Conservation (phyloP, 208 protist species). For the Leishmania turanica region DNA sequence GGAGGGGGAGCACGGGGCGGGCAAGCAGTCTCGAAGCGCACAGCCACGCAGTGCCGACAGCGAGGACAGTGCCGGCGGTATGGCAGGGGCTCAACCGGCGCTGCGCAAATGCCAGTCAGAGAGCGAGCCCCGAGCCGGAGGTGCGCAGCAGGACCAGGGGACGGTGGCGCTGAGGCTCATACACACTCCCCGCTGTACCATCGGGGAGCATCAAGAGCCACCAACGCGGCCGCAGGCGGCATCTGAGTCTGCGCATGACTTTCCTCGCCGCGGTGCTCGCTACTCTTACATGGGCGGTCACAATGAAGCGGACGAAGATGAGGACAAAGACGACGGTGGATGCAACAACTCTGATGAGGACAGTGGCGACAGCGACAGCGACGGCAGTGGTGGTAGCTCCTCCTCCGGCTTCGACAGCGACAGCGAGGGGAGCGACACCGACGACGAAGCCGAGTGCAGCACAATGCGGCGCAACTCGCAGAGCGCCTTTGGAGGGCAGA, state of each 20-base stretch:
- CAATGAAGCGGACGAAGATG: not conserved
- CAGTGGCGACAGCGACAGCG: constrained; percentile 10
- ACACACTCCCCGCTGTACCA: not conserved
- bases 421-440: not conserved
- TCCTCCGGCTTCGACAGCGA: constrained; percentile 7
- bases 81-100: no score
- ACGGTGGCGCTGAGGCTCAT: not conserved
- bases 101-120: not conserved
- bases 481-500: constrained; percentile 9
- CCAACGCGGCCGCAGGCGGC: not conserved
- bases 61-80: not conserved
- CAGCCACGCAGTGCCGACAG: not conserved
- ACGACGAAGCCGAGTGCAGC: constrained; percentile 30
- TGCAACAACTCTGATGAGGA: constrained; percentile 4
- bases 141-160: not conserved
- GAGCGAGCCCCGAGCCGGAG: not conserved
- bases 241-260: not conserved
- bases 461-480: constrained; percentile 15
- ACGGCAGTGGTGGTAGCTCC: not conserved
- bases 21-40: not conserved
- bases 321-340: constrained; percentile 11
- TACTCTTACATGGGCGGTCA: constrained; percentile 13
- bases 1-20: not conserved
- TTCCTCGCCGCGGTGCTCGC: not conserved
- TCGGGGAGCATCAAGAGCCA: not conserved